phyloP scores from a whole-genome alignment of 1,284 basidiomycete genomes.

The Coniophora puteana region DNA sequence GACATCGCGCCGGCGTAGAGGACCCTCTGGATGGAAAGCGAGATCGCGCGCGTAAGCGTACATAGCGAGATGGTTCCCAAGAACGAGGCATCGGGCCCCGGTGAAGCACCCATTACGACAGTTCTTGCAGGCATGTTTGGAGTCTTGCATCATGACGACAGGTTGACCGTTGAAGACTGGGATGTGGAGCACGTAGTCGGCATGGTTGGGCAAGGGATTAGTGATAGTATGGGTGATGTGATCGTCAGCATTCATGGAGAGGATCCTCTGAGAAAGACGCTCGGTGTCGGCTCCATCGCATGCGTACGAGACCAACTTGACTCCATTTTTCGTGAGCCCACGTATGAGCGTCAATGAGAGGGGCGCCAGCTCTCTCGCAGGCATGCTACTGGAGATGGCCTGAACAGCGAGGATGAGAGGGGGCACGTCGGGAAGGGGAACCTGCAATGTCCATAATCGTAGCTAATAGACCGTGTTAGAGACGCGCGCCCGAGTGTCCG shows the following conservation, averaged over 20 bases:
- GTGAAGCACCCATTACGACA: constrained; percentile 25
- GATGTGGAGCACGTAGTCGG: constrained; percentile 3
- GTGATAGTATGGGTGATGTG: constrained; percentile 3
- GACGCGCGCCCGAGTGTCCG: no score
- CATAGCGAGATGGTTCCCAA: constrained; percentile 17
- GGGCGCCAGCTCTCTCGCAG: no score
- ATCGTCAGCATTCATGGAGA: background rate
- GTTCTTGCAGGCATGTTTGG: constrained; percentile 30
- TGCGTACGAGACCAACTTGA: constrained; percentile 12
- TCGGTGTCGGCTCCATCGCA: constrained; percentile 17
- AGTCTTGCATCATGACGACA: constrained; percentile 24
- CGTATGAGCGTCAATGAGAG: no score
- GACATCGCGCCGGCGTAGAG: constrained; percentile 28
- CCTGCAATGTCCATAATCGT: no score
- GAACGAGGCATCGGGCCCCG: constrained; percentile 16
- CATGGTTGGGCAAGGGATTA: background rate
- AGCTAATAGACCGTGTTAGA: no score
- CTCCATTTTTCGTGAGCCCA: no score
- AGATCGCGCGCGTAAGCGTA: constrained; percentile 18
- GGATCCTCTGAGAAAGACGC: constrained; percentile 6
- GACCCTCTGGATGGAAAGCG: constrained; percentile 9
- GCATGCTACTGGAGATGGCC: no score
- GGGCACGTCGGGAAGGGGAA: no score
- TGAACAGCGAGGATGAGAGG: no score
- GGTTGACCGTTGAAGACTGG: constrained; percentile 13